These are phyloP conservation scores for Hapsidospora chrysogenum DNA, from an alignment of 495 filamentous ascomycete species.

Conservation along the genomic window DNA sequence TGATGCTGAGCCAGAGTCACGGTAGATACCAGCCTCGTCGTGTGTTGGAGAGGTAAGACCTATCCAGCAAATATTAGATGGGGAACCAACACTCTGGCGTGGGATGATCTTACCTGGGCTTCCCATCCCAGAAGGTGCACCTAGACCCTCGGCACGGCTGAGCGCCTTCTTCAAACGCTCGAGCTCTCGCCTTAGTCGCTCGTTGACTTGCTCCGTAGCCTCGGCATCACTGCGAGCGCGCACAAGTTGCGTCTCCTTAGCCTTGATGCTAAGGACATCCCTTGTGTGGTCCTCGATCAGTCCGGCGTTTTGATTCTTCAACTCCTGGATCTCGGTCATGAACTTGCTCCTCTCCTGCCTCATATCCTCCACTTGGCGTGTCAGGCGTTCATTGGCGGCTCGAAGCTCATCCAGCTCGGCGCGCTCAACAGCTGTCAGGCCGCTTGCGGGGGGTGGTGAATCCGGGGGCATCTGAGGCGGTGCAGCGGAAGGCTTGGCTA, in stretches of 20 bases:
- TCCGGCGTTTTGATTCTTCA: constrained; percentile 89
- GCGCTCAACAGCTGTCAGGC: constrained; percentile 55
- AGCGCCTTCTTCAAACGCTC: constrained; percentile 77
- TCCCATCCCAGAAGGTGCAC: constrained; percentile 16
- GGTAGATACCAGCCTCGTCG: constrained; percentile 35
- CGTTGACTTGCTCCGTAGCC: constrained; percentile 65
- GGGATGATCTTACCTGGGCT: constrained; percentile 16
- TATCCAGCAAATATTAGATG: background rate
- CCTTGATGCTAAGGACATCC: constrained; percentile 89
- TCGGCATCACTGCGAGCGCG: constrained; percentile 82
- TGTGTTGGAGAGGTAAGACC: constrained; percentile 26
- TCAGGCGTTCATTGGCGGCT: constrained; percentile 59
- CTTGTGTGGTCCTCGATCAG: constrained; percentile 95
- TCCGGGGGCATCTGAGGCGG: constrained; percentile 16
- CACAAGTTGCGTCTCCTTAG: constrained; percentile 94
- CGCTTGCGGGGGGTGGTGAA: constrained; percentile 34
- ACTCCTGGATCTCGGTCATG: constrained; percentile 63
- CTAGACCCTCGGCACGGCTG: constrained; percentile 30
- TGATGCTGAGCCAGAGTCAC: constrained; percentile 24
- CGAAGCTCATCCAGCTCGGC: constrained; percentile 85
- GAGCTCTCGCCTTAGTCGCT: constrained; percentile 73
- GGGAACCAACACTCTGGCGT: background rate
- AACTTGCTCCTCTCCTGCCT: constrained; percentile 58
- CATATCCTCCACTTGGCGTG: constrained; percentile 55
- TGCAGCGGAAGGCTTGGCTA: constrained; percentile 49